These are phyloP conservation scores for Syncephalastrum sp. DNA, from an alignment of 371 early-diverging fungal species.

Conservation along the genomic window DNA sequence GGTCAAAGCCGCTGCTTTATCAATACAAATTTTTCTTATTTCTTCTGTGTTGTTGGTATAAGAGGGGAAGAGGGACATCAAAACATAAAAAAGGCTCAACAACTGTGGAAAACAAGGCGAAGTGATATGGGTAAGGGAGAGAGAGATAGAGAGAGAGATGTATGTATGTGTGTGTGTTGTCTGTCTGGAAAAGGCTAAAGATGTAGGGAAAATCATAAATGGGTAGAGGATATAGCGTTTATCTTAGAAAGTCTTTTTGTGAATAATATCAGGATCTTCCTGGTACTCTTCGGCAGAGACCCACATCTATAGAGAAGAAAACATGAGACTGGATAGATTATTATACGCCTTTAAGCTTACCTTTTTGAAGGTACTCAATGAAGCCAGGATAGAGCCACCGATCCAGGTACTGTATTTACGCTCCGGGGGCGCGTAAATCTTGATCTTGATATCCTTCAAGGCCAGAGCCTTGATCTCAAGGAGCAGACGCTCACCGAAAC, in stretches of 20 bases:
- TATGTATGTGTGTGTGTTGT: too few relatives aligned
- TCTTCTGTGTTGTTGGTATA: too few relatives aligned
- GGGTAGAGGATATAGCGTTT: neutral
- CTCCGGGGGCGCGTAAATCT: slow-evolving; percentile 95
- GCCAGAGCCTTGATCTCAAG: slow-evolving; percentile 84
- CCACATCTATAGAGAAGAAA: slow-evolving; percentile 62
- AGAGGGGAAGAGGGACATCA: too few relatives aligned
- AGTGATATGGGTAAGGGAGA: too few relatives aligned
- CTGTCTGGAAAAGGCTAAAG: too few relatives aligned
- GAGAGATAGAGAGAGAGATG: too few relatives aligned
- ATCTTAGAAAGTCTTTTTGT: slow-evolving; percentile 72
- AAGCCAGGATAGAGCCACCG: slow-evolving; percentile 94
- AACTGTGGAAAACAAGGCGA: too few relatives aligned
- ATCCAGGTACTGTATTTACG: slow-evolving; percentile 98
- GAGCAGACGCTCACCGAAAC: slow-evolving; percentile 87
- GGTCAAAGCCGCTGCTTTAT: too few relatives aligned
- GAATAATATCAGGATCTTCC: slow-evolving; percentile 82
- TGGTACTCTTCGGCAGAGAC: slow-evolving; percentile 83
- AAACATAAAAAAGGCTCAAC: too few relatives aligned
- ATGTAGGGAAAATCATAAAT: too few relatives aligned
- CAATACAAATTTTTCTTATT: too few relatives aligned
- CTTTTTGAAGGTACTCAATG: slow-evolving; percentile 71
- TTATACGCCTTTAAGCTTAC: slow-evolving; percentile 19
- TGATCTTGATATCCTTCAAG: slow-evolving; percentile 88
- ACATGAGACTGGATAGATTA: neutral